Conservation (phyloP, 805 yeast genomes). For the Candida ovalis region DNA sequence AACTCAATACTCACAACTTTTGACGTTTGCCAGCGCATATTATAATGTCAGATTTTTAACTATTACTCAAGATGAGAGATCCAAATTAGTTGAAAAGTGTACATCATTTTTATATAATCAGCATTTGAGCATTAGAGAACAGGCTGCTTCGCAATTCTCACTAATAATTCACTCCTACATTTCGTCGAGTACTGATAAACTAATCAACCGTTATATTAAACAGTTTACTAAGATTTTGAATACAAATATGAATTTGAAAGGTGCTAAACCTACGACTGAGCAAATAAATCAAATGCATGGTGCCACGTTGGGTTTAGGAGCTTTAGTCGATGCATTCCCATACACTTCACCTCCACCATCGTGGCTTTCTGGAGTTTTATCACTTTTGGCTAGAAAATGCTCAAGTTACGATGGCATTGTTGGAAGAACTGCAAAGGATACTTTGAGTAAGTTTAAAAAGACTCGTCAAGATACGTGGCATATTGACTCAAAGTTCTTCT, state of each 20-base stretch:
- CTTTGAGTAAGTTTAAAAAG: conserved; percentile 81
- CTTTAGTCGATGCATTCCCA: conserved; percentile 85
- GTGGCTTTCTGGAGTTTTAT: conserved; percentile 79
- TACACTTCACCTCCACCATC: conserved; percentile 85
- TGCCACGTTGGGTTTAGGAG: conserved; percentile 83
- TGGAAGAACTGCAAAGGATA: conserved; percentile 80
- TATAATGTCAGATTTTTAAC: conserved; percentile 65
- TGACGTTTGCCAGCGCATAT: conserved; percentile 68
- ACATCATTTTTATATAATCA: conserved; percentile 52
- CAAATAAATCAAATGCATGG: conserved; percentile 64
- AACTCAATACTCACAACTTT: conserved; percentile 61
- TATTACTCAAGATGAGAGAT: conserved; percentile 45
- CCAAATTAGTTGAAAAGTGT: conserved; percentile 47
- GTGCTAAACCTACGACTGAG: conserved; percentile 35
- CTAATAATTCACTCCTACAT: conserved; percentile 69
- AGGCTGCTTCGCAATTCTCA: conserved; percentile 70
- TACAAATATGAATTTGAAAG: conserved; percentile 26
- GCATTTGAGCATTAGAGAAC: conserved; percentile 71
- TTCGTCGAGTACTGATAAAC: conserved; percentile 40
- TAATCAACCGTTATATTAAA: conserved; percentile 40
- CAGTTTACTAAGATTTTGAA: conserved; percentile 41
- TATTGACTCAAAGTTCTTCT: conserved; percentile 72
- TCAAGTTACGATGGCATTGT: conserved; percentile 71
- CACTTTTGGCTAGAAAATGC: conserved; percentile 66
- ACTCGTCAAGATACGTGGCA: conserved; percentile 96